Base-by-base conservation (phyloP, 305 asterid species). In the Solanum hybrid region DNA sequence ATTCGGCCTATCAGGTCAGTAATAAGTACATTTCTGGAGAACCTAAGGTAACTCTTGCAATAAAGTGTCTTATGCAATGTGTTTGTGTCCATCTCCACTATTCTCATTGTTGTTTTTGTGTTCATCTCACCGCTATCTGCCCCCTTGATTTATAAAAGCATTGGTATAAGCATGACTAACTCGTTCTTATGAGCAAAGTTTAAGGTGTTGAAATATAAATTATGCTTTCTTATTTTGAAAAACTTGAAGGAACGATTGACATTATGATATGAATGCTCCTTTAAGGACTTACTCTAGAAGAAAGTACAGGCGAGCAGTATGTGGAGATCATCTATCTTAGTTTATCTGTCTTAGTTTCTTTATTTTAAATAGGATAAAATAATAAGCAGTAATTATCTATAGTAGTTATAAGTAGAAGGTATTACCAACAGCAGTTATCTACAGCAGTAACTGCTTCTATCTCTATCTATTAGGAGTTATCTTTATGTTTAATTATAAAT, bases 11-110 rank as follows among this genome's bases (percentile, higher is more conserved):
- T 92, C 89, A 91, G 90, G 86, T 88, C 84, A 80, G 26, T 56
- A 88, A 86, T 66, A 92, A 87, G 46, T 72, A 88, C 90, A 90
- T 60, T 79, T 72, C 75, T 76, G 88, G 34, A 87, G 94, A 88
- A 40, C 85, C 38, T 90, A 91, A 90, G 96, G 94, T 93, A 92
- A 86, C 32, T 80, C 88, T 46, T 79, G 51, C 6, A 22, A 77
- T 7, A 32, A 42, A 71, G 31, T 37, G 77, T 40, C 76, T 27
- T 36, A 69, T 60, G 20, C 56, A 75, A 66, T 87, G 38, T 34
- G 73, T 66, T 35, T 46, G 22, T 73, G 40, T 12, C 71, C 36
- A 69, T 69, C 36, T 35, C 88, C 88, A 38, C 60, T 71, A 16
- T 86, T 76, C 26, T 69, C 29, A 72, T 72, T 72, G 35, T 26